Evolutionary conservation across 176 grass and related monocot genomes (phyloP).

Genomic region (Oryza meridionalis): DNA sequence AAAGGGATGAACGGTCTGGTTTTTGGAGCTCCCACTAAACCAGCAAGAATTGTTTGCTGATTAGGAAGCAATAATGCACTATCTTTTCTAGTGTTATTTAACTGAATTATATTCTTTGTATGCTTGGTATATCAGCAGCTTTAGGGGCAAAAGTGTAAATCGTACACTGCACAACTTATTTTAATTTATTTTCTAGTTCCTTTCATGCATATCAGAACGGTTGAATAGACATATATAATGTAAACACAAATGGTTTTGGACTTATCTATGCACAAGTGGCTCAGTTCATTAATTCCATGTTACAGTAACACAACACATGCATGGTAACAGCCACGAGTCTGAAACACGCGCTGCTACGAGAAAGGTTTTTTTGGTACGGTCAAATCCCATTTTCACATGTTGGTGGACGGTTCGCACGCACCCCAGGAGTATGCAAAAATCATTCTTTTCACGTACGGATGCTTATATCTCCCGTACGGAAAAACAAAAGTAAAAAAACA

Average conservation of each 20-base stretch:
- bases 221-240: background rate
- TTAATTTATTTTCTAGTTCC: too few relatives aligned
- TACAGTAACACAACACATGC: background rate
- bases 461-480: too few relatives aligned
- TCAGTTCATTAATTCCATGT: background rate
- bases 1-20: background rate
- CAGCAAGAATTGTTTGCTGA: conserved; percentile 44
- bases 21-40: conserved; percentile 44
- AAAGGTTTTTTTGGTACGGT: too few relatives aligned
- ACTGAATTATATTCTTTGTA: conserved; percentile 6
- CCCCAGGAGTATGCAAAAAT: too few relatives aligned
- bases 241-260: background rate
- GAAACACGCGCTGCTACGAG: too few relatives aligned
- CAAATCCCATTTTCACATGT: too few relatives aligned
- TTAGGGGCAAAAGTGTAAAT: background rate
- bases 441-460: too few relatives aligned
- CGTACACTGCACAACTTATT: background rate
- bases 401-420: too few relatives aligned
- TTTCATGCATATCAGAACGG: background rate
- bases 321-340: too few relatives aligned
- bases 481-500: too few relatives aligned
- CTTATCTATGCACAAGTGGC: background rate
- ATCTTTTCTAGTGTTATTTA: background rate
- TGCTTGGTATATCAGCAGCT: background rate
- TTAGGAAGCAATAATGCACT: conserved; percentile 41